Conservation (phyloP, 768 basidiomycete species). For the Russula griseocarnosa region DNA sequence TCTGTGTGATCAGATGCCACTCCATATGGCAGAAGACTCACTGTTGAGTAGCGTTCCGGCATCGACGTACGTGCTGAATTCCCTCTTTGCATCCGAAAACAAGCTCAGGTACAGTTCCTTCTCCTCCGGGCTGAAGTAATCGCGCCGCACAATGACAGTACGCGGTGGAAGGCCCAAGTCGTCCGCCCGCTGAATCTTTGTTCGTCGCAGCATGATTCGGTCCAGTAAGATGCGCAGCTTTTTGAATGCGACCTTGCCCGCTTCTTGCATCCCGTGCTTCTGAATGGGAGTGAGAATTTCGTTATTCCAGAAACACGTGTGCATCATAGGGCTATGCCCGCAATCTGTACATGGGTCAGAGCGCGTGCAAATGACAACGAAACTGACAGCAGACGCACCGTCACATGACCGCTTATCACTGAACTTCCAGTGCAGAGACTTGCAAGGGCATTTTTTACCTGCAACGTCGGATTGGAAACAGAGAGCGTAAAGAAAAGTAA, state of each 20-base stretch:
- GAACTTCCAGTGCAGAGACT: constrained; percentile 94
- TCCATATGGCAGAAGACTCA: constrained; percentile 40
- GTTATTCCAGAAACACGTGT: constrained; percentile 96
- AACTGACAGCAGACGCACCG: constrained; percentile 43
- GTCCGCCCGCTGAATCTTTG: constrained; percentile 91
- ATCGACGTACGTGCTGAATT: constrained; percentile 87
- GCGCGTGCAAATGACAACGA: constrained; percentile 3
- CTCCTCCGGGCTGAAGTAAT: constrained; percentile 95
- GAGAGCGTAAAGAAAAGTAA: background rate
- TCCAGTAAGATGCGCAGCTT: constrained; percentile 87
- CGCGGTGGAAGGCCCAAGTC: constrained; percentile 94
- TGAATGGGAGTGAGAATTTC: constrained; percentile 97
- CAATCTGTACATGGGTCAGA: constrained; percentile 49
- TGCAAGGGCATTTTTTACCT: constrained; percentile 92
- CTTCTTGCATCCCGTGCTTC: constrained; percentile 76
- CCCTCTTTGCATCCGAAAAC: constrained; percentile 88
- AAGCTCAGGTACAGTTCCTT: constrained; percentile 90
- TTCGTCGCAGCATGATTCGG: constrained; percentile 92
- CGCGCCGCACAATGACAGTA: constrained; percentile 79
- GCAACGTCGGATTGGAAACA: constrained; percentile 12
- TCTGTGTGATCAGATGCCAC: background rate
- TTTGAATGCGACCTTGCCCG: constrained; percentile 81
- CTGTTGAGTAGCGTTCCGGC: constrained; percentile 91
- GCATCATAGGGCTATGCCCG: constrained; percentile 81
- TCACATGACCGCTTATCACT: constrained; percentile 78